phyloP scores from a whole-genome alignment of 805 yeast genomes.

The Isabelozyma rhagii region DNA sequence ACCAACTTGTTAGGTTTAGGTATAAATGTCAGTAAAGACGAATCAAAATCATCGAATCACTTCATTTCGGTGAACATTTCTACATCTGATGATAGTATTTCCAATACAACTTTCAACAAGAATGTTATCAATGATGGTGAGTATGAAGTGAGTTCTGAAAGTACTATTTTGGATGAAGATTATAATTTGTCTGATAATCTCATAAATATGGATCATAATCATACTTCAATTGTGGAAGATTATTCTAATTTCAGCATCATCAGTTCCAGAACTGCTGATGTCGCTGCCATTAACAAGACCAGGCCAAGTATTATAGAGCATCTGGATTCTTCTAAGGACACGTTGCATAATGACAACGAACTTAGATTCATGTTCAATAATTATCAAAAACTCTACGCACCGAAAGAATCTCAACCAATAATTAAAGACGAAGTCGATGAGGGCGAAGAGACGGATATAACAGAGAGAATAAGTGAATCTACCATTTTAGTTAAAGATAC shows the following conservation, averaged over 20 bases:
- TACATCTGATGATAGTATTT: conserved; percentile 3
- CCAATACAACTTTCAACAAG: conserved; percentile 13
- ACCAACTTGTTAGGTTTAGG: conserved; percentile 28
- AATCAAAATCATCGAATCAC: conserved; percentile 1
- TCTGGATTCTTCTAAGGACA: conserved; percentile 21
- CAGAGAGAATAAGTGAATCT: not conserved
- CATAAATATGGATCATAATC: not conserved
- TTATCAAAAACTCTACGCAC: conserved; percentile 8
- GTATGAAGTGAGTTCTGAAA: conserved; percentile 16
- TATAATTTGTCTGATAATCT: conserved; percentile 4
- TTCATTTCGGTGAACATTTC: conserved; percentile 18
- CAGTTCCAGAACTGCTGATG: conserved; percentile 25
- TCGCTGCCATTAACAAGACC: conserved; percentile 20
- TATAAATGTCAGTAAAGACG: conserved; percentile 7
- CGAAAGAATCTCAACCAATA: conserved; percentile 4
- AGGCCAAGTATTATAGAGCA: conserved; percentile 21
- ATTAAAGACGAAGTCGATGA: conserved; percentile 2
- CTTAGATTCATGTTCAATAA: conserved; percentile 23
- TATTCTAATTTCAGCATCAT: conserved; percentile 23
- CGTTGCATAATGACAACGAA: conserved; percentile 16
- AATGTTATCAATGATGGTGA: conserved; percentile 17
- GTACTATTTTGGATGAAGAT: conserved; percentile 13
- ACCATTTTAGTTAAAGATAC: conserved; percentile 1
- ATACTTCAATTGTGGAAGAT: conserved; percentile 12
- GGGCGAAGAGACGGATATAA: not conserved